phyloP scores from a whole-genome alignment of 2,329 filamentous ascomycete species.

The Ophiostoma sp. region DNA sequence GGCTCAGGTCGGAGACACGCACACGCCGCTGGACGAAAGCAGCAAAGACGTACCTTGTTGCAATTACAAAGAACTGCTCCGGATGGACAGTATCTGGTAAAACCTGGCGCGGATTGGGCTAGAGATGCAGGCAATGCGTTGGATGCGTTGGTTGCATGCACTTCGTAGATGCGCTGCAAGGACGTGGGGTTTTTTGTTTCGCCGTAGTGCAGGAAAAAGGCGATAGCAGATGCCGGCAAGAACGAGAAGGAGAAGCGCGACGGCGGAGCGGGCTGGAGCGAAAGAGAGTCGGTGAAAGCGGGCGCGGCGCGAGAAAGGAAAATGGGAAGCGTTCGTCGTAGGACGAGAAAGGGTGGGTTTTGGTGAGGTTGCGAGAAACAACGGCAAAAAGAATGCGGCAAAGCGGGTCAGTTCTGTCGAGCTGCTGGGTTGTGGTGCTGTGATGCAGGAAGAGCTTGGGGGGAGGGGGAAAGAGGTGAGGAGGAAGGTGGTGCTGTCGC shows the following conservation, averaged over 20 bases:
- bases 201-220: conserved; percentile 23
- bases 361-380: conserved; percentile 13
- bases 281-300: conserved; percentile 18
- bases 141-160: conserved; percentile 22
- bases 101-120: conserved; percentile 23
- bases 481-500: not conserved
- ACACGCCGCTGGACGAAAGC: not conserved
- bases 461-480: conserved; percentile 13
- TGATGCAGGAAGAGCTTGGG: conserved; percentile 22
- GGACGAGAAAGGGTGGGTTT: conserved; percentile 4
- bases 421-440: conserved; percentile 23
- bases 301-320: conserved; percentile 10
- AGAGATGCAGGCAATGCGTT: conserved; percentile 28
- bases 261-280: not conserved
- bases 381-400: conserved; percentile 28
- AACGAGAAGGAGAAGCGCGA: not conserved
- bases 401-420: conserved; percentile 29
- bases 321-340: not conserved
- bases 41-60: conserved; percentile 18
- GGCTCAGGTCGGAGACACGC: conserved; percentile 1
- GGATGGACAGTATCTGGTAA: conserved; percentile 1
- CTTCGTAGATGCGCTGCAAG: conserved; percentile 25
- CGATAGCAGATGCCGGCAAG: conserved; percentile 10
- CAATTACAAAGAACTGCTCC: not conserved
- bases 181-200: conserved; percentile 29